Percentiles rank a stretch among this genome's conserved stretches.
Conservation (phyloP, 1,284 basidiomycete genomes). For the Anthracocystis setariae region DNA sequence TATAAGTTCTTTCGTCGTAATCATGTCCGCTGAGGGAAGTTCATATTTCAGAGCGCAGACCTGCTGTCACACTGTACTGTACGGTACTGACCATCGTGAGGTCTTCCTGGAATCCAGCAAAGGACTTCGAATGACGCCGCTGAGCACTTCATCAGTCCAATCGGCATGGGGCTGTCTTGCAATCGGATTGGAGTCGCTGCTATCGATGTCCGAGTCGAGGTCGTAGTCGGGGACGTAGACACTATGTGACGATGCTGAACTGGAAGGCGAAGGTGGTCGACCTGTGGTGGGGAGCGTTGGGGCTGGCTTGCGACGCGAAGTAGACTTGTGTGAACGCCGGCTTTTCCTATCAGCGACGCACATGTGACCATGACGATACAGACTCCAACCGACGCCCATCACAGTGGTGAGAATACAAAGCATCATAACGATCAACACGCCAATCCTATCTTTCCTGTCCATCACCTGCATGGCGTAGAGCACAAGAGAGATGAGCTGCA, state of each 20-base stretch:
- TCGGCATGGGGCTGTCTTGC: not conserved
- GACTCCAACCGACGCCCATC: not conserved
- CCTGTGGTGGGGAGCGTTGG: conserved; percentile 2
- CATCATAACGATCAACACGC: not conserved
- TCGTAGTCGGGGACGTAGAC: conserved; percentile 18
- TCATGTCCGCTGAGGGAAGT: no score
- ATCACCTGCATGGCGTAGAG: not conserved
- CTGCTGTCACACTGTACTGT: not conserved
- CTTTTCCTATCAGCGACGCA: not conserved
- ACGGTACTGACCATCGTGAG: not conserved
- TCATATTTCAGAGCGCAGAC: no score
- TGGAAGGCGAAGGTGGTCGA: not conserved
- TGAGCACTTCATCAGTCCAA: conserved; percentile 22
- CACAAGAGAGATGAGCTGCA: conserved; percentile 1
- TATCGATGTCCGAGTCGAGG: conserved; percentile 24
- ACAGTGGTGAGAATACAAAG: not conserved
- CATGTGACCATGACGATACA: not conserved
- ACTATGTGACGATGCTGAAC: conserved; percentile 12
- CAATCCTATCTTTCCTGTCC: not conserved
- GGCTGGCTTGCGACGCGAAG: not conserved
- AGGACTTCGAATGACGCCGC: conserved; percentile 9
- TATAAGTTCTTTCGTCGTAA: no score
- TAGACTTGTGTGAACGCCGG: not conserved
- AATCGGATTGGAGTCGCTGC: conserved; percentile 2
- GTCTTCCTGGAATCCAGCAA: conserved; percentile 8